Base-by-base conservation (phyloP, 2,329 filamentous ascomycete species). In the Phyllachora maydis region DNA sequence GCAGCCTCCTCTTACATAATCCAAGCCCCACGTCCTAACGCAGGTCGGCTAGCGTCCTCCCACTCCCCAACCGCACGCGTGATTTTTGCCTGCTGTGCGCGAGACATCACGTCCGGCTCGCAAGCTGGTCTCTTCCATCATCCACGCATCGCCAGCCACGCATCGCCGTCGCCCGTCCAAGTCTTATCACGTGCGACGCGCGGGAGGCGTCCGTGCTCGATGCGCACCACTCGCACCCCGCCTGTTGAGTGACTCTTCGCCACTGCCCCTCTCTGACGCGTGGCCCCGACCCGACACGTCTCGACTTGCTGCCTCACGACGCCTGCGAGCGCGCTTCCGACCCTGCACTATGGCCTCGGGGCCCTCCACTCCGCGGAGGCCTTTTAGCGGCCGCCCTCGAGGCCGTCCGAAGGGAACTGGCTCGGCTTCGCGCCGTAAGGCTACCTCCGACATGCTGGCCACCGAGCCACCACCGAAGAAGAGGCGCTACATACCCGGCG, bases 401-500 rank as follows among this genome's bases (percentile, higher is more conserved):
- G 56, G 56, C 24, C 49, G 57, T 19, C 56, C 57, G 26, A 38
- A 38, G 21, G 37, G 35, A 13, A 31, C 38, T 3, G 34, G 33
- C 29, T 44, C 36, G 31, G 43, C 38, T 30, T 47, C 37, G 31
- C 41, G 41, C 16, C 42, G 43, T 29, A 35, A 30, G 14, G 34
- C 33, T 21, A 27, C 28, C 10, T 14, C 29, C 14, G 45, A 48
- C 19, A 41, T 37, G 6, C 38, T 44, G 14, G 44, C 43, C 19
- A 54, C 57, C 22, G 71, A 75, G 34, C 70, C 71, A 14, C 69
- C 73, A 8, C 57, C 57, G 1, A 82, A 81, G 49, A 66, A 65
- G 41, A 61, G 71, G 35, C 64, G 68, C 47, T 93, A 92, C 50
- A 65, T 90, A 22, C 79, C 85, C 16, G 82, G 82, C 22, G 82